Evolutionary conservation across 1,284 basidiomycete species (phyloP).

Genomic region (Cutaneotrichosporon sp.): DNA sequence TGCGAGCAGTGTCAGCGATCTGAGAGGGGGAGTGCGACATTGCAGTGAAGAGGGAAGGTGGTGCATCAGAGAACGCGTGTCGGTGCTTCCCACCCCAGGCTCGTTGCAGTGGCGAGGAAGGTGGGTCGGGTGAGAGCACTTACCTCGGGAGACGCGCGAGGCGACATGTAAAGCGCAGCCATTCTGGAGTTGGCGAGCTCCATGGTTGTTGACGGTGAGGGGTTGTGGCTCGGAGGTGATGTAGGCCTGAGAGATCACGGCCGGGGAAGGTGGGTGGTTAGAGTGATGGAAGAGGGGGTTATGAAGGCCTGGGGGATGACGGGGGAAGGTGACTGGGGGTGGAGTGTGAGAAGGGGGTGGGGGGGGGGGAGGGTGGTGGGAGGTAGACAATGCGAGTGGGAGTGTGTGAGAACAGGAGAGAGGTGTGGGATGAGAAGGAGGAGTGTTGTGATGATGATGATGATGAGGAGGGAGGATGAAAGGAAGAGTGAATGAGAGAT

Average conservation of each 20-base stretch:
- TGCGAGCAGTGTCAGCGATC: background rate
- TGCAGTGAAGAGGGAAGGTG: background rate
- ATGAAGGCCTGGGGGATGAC: background rate
- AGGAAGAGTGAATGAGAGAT: background rate
- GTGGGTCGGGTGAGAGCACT: background rate
- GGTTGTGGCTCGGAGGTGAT: background rate
- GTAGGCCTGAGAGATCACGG: background rate
- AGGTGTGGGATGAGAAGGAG: background rate
- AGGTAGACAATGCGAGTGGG: background rate
- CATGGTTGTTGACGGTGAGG: background rate
- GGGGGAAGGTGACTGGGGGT: background rate
- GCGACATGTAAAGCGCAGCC: background rate
- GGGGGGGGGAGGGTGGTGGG: background rate
- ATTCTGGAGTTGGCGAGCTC: background rate
- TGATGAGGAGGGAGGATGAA: too few relatives aligned
- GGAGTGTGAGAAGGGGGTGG: background rate
- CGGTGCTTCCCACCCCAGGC: background rate
- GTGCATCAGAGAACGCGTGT: background rate
- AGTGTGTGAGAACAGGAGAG: slow-evolving; percentile 1
- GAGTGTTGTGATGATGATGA: slow-evolving; percentile 3
- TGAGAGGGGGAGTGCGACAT: background rate
- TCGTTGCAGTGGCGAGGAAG: background rate
- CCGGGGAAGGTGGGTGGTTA: background rate
- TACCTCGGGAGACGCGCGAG: background rate
- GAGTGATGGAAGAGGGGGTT: background rate